Evolutionary conservation across 192 early-diverging fungal genomes (phyloP).

Genomic region (Anaeromyces robustus): DNA sequence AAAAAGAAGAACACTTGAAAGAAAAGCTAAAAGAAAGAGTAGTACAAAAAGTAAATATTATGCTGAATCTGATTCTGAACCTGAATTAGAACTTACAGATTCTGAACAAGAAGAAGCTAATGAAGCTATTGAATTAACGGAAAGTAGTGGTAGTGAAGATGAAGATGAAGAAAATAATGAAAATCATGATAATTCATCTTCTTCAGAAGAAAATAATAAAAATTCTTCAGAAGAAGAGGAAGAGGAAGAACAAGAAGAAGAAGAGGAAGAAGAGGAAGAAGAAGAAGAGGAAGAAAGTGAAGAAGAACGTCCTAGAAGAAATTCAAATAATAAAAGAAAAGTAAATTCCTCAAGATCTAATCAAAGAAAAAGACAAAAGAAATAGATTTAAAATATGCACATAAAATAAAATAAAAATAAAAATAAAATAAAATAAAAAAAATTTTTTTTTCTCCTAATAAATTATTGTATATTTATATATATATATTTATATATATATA

Average conservation of each 20-base stretch:
- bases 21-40: background rate
- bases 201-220: too few species aligned
- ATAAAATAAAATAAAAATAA: background rate
- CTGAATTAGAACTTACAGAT: background rate
- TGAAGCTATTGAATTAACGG: background rate
- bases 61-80: background rate
- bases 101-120: background rate
- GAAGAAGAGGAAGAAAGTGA: background rate
- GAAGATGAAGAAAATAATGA: background rate
- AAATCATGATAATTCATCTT: too few species aligned
- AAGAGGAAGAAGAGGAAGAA: background rate
- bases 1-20: background rate
- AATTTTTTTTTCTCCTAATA: background rate
- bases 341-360: background rate
- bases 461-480: too few species aligned
- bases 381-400: too few species aligned
- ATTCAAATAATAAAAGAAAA: background rate
- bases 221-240: background rate
- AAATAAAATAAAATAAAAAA: background rate
- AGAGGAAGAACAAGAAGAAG: background rate
- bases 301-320: background rate
- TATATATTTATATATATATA: too few species aligned
- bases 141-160: background rate
- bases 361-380: background rate
- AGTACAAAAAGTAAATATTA: background rate